phyloP scores from a whole-genome alignment of 2,329 filamentous ascomycete genomes.

The Diaporthe amygdali region DNA sequence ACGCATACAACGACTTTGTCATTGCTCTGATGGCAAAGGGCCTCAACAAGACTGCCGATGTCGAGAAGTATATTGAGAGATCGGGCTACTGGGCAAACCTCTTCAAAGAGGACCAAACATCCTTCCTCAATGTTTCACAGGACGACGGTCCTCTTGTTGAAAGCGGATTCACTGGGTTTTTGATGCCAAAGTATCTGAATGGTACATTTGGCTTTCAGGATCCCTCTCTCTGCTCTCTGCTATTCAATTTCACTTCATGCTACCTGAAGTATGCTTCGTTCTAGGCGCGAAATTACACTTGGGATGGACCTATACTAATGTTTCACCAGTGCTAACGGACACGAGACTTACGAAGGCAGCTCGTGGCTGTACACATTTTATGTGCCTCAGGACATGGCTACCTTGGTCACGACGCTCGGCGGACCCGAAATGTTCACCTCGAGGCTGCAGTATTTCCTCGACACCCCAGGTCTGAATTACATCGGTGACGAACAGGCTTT shows the following conservation, averaged over 20 bases:
- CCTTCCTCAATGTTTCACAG: slow-evolving; percentile 37
- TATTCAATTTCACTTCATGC: slow-evolving; percentile 43
- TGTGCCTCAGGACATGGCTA: slow-evolving; percentile 46
- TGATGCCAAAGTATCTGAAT: slow-evolving; percentile 69
- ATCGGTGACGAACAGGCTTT: slow-evolving; percentile 60
- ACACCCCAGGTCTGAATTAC: slow-evolving; percentile 41
- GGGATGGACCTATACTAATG: background rate
- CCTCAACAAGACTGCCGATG: slow-evolving; percentile 58
- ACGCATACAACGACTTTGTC: slow-evolving; percentile 75
- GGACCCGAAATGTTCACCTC: slow-evolving; percentile 54
- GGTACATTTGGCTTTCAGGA: slow-evolving; percentile 70
- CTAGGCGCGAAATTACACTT: background rate
- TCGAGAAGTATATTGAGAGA: slow-evolving; percentile 60
- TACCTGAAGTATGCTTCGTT: slow-evolving; percentile 24
- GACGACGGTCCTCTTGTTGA: slow-evolving; percentile 37
- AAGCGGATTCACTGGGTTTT: slow-evolving; percentile 69
- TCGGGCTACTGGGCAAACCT: slow-evolving; percentile 70
- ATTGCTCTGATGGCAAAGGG: slow-evolving; percentile 63
- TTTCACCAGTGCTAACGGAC: slow-evolving; percentile 40
- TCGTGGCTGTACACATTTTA: slow-evolving; percentile 73
- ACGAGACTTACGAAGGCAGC: slow-evolving; percentile 72
- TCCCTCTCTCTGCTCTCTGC: slow-evolving; percentile 63
- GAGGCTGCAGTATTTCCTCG: slow-evolving; percentile 62
- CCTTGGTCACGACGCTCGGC: slow-evolving; percentile 58
- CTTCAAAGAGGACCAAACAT: slow-evolving; percentile 62